These are phyloP conservation scores for Ganoderma meredithae DNA, from an alignment of 1,284 basidiomycete genomes.

Conservation along the genomic window DNA sequence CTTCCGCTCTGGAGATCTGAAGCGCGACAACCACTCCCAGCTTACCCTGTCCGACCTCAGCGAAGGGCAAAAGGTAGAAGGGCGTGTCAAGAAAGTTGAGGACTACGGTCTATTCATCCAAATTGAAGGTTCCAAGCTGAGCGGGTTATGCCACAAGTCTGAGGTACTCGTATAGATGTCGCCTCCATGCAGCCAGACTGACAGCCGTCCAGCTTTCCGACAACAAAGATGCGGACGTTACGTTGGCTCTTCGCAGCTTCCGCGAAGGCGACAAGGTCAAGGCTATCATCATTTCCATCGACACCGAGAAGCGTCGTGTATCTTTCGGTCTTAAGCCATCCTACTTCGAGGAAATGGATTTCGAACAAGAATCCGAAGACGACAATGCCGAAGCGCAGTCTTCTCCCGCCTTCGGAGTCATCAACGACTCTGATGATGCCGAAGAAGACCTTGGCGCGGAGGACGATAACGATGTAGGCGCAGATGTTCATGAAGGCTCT, in stretches of 20 bases:
- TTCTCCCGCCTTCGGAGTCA: conserved; percentile 37
- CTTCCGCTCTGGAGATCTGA: conserved; percentile 69
- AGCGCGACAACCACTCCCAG: conserved; percentile 49
- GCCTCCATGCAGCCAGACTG: neutral
- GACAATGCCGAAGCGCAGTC: conserved; percentile 43
- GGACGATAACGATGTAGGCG: conserved; percentile 37
- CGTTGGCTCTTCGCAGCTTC: conserved; percentile 83
- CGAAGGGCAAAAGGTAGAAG: conserved; percentile 80
- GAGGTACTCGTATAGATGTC: conserved; percentile 55
- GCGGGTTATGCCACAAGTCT: conserved; percentile 94
- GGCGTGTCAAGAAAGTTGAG: conserved; percentile 81
- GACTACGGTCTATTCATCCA: conserved; percentile 93
- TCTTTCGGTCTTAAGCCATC: conserved; percentile 92
- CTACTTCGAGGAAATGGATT: conserved; percentile 74
- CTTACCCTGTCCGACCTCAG: conserved; percentile 66
- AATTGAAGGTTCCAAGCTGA: conserved; percentile 84
- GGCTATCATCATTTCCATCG: conserved; percentile 79
- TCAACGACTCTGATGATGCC: conserved; percentile 43
- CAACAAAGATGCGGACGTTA: conserved; percentile 81
- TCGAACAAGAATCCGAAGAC: conserved; percentile 44
- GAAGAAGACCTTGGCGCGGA: conserved; percentile 34
- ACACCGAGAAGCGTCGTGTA: conserved; percentile 80
- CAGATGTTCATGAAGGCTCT: conserved; percentile 32
- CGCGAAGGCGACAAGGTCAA: conserved; percentile 88
- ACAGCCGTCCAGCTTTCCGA: conserved; percentile 73